These are phyloP conservation scores for Trichosanthes cucumerina DNA, from an alignment of 306 rosid species.

Conservation along the genomic window DNA sequence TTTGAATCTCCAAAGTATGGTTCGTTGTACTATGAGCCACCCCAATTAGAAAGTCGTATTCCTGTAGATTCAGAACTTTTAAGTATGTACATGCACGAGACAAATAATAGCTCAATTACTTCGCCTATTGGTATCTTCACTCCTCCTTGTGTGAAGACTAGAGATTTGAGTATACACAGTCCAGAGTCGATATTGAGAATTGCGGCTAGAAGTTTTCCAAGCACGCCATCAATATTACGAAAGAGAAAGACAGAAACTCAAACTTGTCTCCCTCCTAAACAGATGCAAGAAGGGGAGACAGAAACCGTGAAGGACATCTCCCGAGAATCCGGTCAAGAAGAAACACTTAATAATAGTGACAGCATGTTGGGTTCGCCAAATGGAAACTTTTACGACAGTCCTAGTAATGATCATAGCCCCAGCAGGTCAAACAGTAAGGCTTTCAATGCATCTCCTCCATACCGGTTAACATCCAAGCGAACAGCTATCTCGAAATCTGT, in stretches of 20 bases:
- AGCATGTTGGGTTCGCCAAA: conserved; percentile 30
- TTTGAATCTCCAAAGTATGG: conserved; percentile 45
- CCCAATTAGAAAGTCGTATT: conserved; percentile 29
- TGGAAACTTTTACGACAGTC: conserved; percentile 35
- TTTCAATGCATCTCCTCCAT: conserved; percentile 90
- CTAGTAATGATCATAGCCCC: conserved; percentile 30
- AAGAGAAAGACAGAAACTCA: conserved; percentile 48
- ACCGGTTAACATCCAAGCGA: conserved; percentile 70
- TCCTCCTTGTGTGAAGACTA: conserved; percentile 65
- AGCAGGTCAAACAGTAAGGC: conserved; percentile 38
- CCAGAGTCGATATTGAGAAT: conserved; percentile 84
- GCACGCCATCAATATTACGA: conserved; percentile 87
- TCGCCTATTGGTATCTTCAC: conserved; percentile 66
- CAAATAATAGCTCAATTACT: conserved; percentile 28
- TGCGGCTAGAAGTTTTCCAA: conserved; percentile 80
- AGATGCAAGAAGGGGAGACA: conserved; percentile 23
- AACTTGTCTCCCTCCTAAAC: conserved; percentile 24
- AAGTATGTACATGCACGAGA: conserved; percentile 29
- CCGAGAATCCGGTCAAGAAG: conserved; percentile 27
- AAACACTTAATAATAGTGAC: conserved; percentile 20
- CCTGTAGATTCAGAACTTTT: conserved; percentile 44
- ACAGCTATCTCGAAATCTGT: conserved; percentile 72
- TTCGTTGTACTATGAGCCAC: conserved; percentile 72
- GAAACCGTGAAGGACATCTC: conserved; percentile 22
- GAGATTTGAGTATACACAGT: conserved; percentile 36